phyloP scores from a whole-genome alignment of 805 yeast species.

The Wickerhamia fluorescens region DNA sequence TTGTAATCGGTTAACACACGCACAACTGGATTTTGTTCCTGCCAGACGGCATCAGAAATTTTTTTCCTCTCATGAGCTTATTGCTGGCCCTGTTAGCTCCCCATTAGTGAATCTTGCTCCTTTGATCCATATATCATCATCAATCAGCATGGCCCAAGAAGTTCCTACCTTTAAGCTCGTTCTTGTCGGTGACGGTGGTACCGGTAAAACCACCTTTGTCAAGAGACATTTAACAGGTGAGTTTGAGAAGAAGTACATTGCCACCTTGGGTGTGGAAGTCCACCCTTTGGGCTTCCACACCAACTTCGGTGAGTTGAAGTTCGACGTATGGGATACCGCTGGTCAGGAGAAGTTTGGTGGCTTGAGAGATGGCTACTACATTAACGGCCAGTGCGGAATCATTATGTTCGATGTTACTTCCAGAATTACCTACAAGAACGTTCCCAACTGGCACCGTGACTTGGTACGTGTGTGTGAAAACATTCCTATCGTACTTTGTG shows the following conservation, averaged over 20 bases:
- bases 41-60: no score
- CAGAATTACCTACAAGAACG: constrained; percentile 98
- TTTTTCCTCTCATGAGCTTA: no score
- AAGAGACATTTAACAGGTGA: constrained; percentile 99
- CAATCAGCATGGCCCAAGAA: constrained; percentile 52
- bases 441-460: constrained; percentile 99
- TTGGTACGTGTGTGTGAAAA: constrained; percentile 99
- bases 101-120: no score
- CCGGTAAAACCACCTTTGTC: constrained; percentile 99
- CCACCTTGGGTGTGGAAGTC: constrained; percentile 99
- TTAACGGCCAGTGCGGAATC: constrained; percentile 99
- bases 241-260: constrained; percentile 97
- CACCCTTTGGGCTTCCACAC: constrained; percentile 98
- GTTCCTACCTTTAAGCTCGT: constrained; percentile 98
- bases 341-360: constrained; percentile 99
- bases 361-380: constrained; percentile 98
- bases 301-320: constrained; percentile 96
- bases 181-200: constrained; percentile 99
- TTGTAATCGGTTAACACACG: no score
- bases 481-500: constrained; percentile 97
- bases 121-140: no score
- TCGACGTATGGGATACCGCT: constrained; percentile 99
- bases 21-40: no score
- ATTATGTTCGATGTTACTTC: constrained; percentile 99
- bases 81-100: no score